Conservation (phyloP, 768 basidiomycete genomes). For the Podaxis sp. region DNA sequence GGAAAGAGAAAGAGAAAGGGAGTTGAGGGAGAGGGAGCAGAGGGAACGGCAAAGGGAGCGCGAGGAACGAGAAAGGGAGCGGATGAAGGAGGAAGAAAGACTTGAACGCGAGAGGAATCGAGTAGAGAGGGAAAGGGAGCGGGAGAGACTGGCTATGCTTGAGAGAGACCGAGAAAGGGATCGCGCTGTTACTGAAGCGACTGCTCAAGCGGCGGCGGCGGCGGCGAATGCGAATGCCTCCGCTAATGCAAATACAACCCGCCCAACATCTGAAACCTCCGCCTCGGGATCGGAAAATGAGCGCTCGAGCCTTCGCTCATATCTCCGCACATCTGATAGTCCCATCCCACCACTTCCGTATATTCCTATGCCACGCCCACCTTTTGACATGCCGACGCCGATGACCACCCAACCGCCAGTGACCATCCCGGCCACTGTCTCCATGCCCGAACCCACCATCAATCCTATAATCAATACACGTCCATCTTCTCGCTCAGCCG, state of each 20-base stretch:
- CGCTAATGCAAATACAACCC: neutral
- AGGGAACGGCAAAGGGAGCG: neutral
- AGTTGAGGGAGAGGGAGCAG: slow-evolving; percentile 2
- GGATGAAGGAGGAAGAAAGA: neutral
- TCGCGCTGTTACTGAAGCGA: neutral
- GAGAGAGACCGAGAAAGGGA: neutral
- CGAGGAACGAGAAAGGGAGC: neutral
- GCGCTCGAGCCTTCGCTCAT: neutral
- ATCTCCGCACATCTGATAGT: neutral
- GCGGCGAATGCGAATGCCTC: neutral
- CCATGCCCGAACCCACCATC: slow-evolving; percentile 5
- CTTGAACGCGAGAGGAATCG: neutral
- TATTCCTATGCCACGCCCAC: slow-evolving; percentile 12
- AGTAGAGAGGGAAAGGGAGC: neutral
- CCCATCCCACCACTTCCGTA: slow-evolving; percentile 5
- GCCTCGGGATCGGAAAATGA: slow-evolving; percentile 2
- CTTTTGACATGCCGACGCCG: neutral
- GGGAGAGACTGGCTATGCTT: neutral
- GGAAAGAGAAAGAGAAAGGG: slow-evolving; percentile 2
- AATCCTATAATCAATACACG: neutral
- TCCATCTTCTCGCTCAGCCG: neutral
- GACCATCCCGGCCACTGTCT: neutral
- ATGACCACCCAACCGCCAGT: neutral
- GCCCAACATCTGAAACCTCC: neutral
- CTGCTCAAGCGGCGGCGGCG: neutral